Percentiles rank a stretch among this genome's conserved stretches.
Conservation (phyloP, 108 stramenopile genomes). For the Pseudonitzschia pungens region DNA sequence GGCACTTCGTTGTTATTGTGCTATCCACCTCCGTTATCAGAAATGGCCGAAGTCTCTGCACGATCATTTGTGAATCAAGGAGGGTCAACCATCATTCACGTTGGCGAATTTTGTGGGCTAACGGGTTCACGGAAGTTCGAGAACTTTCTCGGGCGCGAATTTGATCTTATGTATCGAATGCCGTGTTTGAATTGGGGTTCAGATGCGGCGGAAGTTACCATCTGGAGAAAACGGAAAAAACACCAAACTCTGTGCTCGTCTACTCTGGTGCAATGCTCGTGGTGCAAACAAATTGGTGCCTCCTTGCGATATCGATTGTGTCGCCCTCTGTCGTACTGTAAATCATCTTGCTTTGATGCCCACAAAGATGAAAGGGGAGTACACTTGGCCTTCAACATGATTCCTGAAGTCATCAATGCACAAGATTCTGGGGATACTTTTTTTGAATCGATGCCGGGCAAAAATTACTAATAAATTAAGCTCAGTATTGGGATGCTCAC, state of each 20-base stretch:
- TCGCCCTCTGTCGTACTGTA: conserved; percentile 7
- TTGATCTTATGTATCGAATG: conserved; percentile 21
- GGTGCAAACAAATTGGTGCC: background rate
- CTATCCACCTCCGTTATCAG: conserved; percentile 61
- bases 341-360: conserved; percentile 1
- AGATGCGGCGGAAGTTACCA: conserved; percentile 50
- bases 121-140: conserved; percentile 53
- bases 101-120: conserved; percentile 63
- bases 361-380: conserved; percentile 10
- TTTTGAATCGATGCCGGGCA: conserved; percentile 7
- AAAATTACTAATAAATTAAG: background rate
- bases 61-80: conserved; percentile 28
- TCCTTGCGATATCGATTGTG: background rate
- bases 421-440: conserved; percentile 59
- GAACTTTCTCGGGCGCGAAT: conserved; percentile 19
- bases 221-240: conserved; percentile 37
- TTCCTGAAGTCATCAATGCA: conserved; percentile 7
- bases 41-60: conserved; percentile 44
- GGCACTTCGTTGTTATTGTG: conserved; percentile 42
- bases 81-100: conserved; percentile 39
- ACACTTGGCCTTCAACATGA: conserved; percentile 8
- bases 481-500: no score
- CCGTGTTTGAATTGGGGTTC: conserved; percentile 56
- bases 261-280: background rate
- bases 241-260: background rate